Percentiles rank a stretch among this genome's conserved stretches.
phyloP scores from a whole-genome alignment of 1,139 yeast genomes.

The Yamadazyma sp. region DNA sequence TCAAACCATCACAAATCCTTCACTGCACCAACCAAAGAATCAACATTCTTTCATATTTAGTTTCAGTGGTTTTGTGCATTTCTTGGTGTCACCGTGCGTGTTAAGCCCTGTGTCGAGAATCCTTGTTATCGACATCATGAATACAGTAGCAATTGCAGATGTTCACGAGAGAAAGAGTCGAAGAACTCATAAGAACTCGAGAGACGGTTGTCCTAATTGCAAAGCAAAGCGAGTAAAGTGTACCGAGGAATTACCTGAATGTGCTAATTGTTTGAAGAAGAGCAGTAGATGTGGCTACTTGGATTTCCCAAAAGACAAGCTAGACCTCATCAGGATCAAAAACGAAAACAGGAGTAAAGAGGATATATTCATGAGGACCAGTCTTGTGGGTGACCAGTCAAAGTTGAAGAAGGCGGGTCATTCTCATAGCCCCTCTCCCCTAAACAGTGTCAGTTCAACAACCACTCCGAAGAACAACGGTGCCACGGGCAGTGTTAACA shows the following conservation, averaged over 20 bases:
- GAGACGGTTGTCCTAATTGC: constrained; percentile 51
- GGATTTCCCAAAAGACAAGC: constrained; percentile 40
- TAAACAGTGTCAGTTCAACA: neutral
- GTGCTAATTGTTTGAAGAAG: constrained; percentile 41
- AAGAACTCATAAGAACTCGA: constrained; percentile 45
- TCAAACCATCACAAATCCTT: neutral
- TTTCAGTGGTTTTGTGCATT: neutral
- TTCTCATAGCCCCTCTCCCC: neutral
- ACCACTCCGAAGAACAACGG: neutral
- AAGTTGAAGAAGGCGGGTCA: neutral
- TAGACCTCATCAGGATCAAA: constrained; percentile 34
- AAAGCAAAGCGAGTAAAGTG: constrained; percentile 46
- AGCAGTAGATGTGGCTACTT: constrained; percentile 43
- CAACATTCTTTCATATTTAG: neutral
- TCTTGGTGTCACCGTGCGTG: neutral
- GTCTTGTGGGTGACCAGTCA: neutral
- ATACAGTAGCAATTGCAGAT: neutral
- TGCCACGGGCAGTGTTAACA: neutral
- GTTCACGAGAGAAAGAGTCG: constrained; percentile 36
- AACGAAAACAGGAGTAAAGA: constrained; percentile 24
- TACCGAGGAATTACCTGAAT: constrained; percentile 44
- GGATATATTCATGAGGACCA: neutral
- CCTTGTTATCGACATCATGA: neutral
- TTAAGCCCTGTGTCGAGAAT: neutral
- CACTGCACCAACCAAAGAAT: neutral